A percentile compares a stretch with the other conserved stretches of the same genome.
phyloP scores from a whole-genome alignment of 1,284 basidiomycete genomes.

The Sparassis latifolia region DNA sequence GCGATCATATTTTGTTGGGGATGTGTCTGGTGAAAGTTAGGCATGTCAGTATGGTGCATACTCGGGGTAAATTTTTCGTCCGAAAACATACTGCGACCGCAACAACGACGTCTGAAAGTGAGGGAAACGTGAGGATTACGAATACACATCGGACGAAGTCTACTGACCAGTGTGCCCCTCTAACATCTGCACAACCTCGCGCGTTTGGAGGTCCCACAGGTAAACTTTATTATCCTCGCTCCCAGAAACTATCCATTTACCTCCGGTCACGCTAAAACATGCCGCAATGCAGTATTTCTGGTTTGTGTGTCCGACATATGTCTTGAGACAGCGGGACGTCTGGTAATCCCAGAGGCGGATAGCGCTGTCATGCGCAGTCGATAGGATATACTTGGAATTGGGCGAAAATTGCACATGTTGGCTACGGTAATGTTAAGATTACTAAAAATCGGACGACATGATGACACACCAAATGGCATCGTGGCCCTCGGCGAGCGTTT shows the following conservation, averaged over 20 bases:
- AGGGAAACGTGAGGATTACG: not conserved
- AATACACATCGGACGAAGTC: not conserved
- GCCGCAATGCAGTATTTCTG: constrained; percentile 73
- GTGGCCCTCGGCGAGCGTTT: constrained; percentile 90
- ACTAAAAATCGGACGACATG: not conserved
- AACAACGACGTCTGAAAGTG: constrained; percentile 58
- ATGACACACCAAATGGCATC: constrained; percentile 73
- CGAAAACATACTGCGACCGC: constrained; percentile 54
- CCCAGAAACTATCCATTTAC: constrained; percentile 87
- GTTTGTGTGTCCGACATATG: constrained; percentile 80
- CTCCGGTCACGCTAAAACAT: constrained; percentile 77
- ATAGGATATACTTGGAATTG: constrained; percentile 88
- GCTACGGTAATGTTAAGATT: constrained; percentile 30
- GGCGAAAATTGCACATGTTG: constrained; percentile 91
- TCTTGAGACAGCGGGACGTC: constrained; percentile 86
- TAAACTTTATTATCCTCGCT: constrained; percentile 88
- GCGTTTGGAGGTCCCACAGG: constrained; percentile 89
- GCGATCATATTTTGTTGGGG: constrained; percentile 80
- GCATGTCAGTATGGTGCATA: not conserved
- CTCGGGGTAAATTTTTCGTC: not conserved
- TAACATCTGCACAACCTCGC: constrained; percentile 73
- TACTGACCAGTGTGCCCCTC: constrained; percentile 67
- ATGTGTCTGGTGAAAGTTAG: constrained; percentile 50
- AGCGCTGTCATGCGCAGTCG: constrained; percentile 85
- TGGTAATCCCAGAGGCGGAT: constrained; percentile 96